Conservation (phyloP, 208 protist genomes). For the Trypanosomatidae sp. region DNA sequence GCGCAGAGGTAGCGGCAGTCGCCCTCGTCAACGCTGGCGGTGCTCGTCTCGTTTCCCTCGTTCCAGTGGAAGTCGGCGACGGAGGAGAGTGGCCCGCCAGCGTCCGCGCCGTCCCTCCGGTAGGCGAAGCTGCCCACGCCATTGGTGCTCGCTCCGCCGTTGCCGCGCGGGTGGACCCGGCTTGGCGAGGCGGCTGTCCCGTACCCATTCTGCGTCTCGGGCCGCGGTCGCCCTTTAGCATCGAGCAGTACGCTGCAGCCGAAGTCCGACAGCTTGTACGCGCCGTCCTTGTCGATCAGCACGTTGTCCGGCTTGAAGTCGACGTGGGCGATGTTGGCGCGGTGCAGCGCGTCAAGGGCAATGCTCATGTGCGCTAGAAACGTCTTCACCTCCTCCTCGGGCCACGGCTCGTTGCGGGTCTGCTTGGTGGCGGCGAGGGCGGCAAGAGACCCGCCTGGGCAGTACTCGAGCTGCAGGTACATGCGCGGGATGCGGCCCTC, state of each 20-base stretch:
- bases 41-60: conserved; percentile 55
- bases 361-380: conserved; percentile 88
- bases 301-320: conserved; percentile 96
- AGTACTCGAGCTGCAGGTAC: conserved; percentile 88
- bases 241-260: conserved; percentile 84
- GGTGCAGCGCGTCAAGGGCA: conserved; percentile 86
- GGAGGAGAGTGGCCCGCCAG: background rate
- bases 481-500: conserved; percentile 67
- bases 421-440: conserved; percentile 49
- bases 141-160: too few species aligned
- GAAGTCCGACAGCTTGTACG: conserved; percentile 93
- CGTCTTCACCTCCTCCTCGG: conserved; percentile 72
- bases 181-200: too few species aligned
- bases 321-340: conserved; percentile 83
- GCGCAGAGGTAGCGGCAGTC: conserved; percentile 90
- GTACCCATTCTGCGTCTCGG: too few species aligned
- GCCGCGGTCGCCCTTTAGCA: conserved; percentile 52
- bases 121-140: too few species aligned
- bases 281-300: conserved; percentile 71
- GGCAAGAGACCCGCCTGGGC: conserved; percentile 75
- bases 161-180: too few species aligned
- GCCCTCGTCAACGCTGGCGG: conserved; percentile 86
- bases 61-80: conserved; percentile 10
- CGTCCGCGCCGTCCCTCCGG: too few species aligned
- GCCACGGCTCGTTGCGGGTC: conserved; percentile 42